Percentiles rank a stretch among this genome's conserved stretches.
These are phyloP conservation scores for Epichloe gansuensis DNA, from an alignment of 2,329 filamentous ascomycete genomes.

Conservation along the genomic window DNA sequence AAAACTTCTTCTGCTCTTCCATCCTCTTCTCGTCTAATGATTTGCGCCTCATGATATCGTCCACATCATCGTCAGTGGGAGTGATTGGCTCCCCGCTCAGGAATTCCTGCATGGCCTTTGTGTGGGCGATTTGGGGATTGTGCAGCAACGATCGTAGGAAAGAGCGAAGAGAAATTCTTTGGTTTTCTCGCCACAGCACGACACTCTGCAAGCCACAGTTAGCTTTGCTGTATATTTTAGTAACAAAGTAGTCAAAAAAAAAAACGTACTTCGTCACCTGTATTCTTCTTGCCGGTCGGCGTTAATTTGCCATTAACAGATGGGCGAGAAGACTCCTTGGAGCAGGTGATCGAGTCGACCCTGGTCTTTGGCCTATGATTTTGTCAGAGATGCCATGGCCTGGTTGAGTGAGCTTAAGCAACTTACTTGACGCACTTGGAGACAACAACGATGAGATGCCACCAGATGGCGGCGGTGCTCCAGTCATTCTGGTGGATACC, in stretches of 20 bases:
- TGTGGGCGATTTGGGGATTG: conserved; percentile 72
- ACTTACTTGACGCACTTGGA: conserved; percentile 11
- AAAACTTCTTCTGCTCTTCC: conserved; percentile 87
- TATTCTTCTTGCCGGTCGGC: conserved; percentile 9
- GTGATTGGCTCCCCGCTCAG: conserved; percentile 60
- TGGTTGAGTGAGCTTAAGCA: not conserved
- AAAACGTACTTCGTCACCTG: conserved; percentile 14
- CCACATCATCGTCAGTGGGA: conserved; percentile 68
- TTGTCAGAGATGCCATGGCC: not conserved
- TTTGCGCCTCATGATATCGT: conserved; percentile 70
- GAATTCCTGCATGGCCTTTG: conserved; percentile 76
- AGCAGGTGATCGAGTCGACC: conserved; percentile 20
- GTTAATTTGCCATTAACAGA: conserved; percentile 20
- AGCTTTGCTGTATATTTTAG: conserved; percentile 8
- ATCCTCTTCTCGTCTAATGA: conserved; percentile 76
- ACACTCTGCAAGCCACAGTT: conserved; percentile 31
- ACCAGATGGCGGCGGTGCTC: conserved; percentile 14
- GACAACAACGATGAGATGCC: conserved; percentile 15
- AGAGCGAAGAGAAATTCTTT: conserved; percentile 81
- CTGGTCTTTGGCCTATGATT: conserved; percentile 5
- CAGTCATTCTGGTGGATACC: conserved; percentile 54
- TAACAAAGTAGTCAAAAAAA: not conserved
- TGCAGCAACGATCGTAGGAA: conserved; percentile 80
- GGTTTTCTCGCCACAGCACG: conserved; percentile 70
- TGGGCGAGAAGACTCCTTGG: conserved; percentile 18